Percentiles rank a stretch among this genome's conserved stretches.
Conservation (phyloP, 441 rosid species). For the Raphanus hybrid region DNA sequence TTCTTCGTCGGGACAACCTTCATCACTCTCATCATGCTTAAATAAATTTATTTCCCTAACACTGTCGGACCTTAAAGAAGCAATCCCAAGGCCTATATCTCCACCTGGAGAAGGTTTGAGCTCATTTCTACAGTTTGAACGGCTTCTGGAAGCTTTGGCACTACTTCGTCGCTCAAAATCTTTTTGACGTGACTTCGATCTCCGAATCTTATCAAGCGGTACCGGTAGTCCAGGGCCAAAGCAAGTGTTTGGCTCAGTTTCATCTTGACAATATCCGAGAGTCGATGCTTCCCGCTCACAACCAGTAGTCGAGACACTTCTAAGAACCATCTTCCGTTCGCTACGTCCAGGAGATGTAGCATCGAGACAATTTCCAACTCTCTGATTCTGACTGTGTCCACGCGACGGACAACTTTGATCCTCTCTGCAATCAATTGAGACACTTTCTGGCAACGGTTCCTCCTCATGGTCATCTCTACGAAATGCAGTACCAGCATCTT, state of each 20-base stretch:
- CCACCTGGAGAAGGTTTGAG: conserved; percentile 38
- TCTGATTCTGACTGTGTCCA: conserved; percentile 16
- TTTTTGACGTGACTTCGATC: conserved; percentile 88
- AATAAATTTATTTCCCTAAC: conserved; percentile 42
- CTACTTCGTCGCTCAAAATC: conserved; percentile 78
- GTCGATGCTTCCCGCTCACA: conserved; percentile 33
- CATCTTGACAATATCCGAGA: conserved; percentile 33
- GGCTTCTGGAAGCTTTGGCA: conserved; percentile 53
- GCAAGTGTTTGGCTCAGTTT: conserved; percentile 39
- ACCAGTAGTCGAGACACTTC: conserved; percentile 38
- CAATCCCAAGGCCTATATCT: conserved; percentile 48
- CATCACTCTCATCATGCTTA: conserved; percentile 45
- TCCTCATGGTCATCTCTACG: conserved; percentile 55
- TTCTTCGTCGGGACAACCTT: conserved; percentile 37
- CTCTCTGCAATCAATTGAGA: conserved; percentile 27
- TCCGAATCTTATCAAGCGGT: conserved; percentile 67
- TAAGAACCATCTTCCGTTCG: conserved; percentile 25
- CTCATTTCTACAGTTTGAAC: conserved; percentile 41
- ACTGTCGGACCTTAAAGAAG: conserved; percentile 49
- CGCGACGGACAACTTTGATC: conserved; percentile 23
- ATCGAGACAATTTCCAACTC: conserved; percentile 26
- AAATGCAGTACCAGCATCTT: conserved; percentile 52
- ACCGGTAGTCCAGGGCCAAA: conserved; percentile 52
- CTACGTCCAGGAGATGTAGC: conserved; percentile 36
- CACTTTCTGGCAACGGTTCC: conserved; percentile 41